These are phyloP conservation scores for Chlorociboria aeruginascens DNA, from an alignment of 495 filamentous ascomycete species.

Conservation along the genomic window DNA sequence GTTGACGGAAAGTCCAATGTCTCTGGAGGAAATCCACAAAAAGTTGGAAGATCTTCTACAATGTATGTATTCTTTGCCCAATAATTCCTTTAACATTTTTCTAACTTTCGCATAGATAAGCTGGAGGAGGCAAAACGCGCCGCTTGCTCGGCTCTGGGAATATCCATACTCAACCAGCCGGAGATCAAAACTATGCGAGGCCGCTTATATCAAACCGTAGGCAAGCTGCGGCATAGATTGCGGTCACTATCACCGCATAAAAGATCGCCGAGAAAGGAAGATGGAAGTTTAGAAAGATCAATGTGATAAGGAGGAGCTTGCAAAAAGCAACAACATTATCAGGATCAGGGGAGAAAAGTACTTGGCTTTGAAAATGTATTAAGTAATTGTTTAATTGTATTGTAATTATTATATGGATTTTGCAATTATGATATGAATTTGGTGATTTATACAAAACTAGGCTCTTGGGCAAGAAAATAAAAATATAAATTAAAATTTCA, in stretches of 20 bases:
- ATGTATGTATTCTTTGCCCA: conserved; percentile 9
- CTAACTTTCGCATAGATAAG: conserved; percentile 10
- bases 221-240: conserved; percentile 8
- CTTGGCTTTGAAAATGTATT: no score
- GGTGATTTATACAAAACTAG: no score
- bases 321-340: no score
- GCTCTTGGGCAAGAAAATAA: no score
- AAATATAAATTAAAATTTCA: no score
- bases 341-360: no score
- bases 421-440: no score
- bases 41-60: conserved; percentile 11
- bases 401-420: no score
- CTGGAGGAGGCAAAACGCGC: conserved; percentile 7
- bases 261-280: conserved; percentile 5
- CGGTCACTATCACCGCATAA: conserved; percentile 9
- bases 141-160: conserved; percentile 8
- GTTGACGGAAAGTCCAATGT: conserved; percentile 8
- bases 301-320: no score
- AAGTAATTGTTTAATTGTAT: no score
- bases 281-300: conserved; percentile 2
- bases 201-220: conserved; percentile 5
- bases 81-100: conserved; percentile 6
- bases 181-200: conserved; percentile 10
- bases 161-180: conserved; percentile 7
- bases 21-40: conserved; percentile 2